Evolutionary conservation across 306 rosid genomes (phyloP).

Genomic region (Gastrolobium bilobum): DNA sequence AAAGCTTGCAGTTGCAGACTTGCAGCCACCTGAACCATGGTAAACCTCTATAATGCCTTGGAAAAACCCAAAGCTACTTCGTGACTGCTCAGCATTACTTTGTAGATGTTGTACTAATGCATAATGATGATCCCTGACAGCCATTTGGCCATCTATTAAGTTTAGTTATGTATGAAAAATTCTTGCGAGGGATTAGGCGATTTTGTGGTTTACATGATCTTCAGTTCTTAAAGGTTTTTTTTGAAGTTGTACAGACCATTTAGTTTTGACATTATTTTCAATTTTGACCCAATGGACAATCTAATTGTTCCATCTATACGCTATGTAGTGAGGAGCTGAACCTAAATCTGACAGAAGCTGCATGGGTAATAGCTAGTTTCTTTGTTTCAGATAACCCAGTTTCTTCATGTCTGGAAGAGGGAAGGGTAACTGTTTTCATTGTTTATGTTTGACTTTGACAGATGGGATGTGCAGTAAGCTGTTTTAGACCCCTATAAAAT

Average conservation of each 20-base stretch:
- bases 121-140: conserved; percentile 15
- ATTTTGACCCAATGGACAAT: conserved; percentile 39
- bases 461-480: conserved; percentile 7
- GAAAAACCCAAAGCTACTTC: not conserved
- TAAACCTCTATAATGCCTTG: conserved; percentile 16
- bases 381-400: conserved; percentile 10
- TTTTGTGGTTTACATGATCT: not conserved
- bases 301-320: conserved; percentile 46
- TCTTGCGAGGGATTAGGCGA: conserved; percentile 11
- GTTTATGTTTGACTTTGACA: not conserved
- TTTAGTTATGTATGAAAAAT: conserved; percentile 21
- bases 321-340: conserved; percentile 90
- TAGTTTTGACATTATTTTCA: conserved; percentile 21
- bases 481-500: not conserved
- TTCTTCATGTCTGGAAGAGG: conserved; percentile 22
- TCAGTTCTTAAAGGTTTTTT: not conserved
- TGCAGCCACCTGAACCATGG: conserved; percentile 6
- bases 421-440: conserved; percentile 16
- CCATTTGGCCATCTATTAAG: conserved; percentile 24
- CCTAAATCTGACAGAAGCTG: conserved; percentile 93
- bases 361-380: conserved; percentile 79
- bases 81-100: conserved; percentile 10
- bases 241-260: conserved; percentile 32
- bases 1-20: conserved; percentile 27
- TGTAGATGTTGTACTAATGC: conserved; percentile 20